These are phyloP conservation scores for Penicillium roqueforti DNA, from an alignment of 495 filamentous ascomycete species.

Conservation along the genomic window DNA sequence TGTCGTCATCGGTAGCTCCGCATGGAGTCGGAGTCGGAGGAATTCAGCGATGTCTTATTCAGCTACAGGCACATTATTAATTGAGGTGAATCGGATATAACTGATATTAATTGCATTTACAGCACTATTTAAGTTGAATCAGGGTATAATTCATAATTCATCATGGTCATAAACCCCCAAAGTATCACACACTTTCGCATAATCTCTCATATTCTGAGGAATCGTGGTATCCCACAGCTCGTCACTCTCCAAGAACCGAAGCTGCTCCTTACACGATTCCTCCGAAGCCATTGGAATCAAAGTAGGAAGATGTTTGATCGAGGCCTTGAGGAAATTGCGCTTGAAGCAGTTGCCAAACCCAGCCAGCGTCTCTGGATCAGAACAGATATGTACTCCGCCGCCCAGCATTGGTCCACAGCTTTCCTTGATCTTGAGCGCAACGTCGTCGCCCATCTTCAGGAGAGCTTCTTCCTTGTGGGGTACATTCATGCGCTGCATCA, in stretches of 20 bases:
- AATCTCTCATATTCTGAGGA: slow-evolving; percentile 43
- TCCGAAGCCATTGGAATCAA: slow-evolving; percentile 41
- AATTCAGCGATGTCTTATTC: neutral
- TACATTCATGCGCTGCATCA: slow-evolving; percentile 34
- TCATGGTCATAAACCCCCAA: slow-evolving; percentile 25
- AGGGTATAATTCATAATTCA: slow-evolving; percentile 15
- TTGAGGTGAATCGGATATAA: no score
- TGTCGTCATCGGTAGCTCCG: slow-evolving; percentile 15
- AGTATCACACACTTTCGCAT: slow-evolving; percentile 36
- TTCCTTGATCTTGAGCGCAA: slow-evolving; percentile 37
- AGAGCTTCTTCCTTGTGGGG: slow-evolving; percentile 34
- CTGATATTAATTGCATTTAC: neutral
- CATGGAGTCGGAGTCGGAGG: slow-evolving; percentile 4
- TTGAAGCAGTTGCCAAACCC: slow-evolving; percentile 45
- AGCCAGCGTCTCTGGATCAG: slow-evolving; percentile 32
- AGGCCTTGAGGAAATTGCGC: slow-evolving; percentile 35
- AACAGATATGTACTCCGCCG: slow-evolving; percentile 39
- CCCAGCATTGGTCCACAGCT: slow-evolving; percentile 32
- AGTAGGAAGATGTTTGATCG: slow-evolving; percentile 30
- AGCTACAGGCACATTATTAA: no score
- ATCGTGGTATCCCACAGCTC: slow-evolving; percentile 40
- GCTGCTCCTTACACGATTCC: slow-evolving; percentile 35
- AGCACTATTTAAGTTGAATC: neutral
- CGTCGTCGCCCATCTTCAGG: slow-evolving; percentile 40
- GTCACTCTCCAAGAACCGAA: slow-evolving; percentile 32